Evolutionary conservation across 169 alveolate genomes (phyloP).

Genomic region (Plasmodium blacklocki): DNA sequence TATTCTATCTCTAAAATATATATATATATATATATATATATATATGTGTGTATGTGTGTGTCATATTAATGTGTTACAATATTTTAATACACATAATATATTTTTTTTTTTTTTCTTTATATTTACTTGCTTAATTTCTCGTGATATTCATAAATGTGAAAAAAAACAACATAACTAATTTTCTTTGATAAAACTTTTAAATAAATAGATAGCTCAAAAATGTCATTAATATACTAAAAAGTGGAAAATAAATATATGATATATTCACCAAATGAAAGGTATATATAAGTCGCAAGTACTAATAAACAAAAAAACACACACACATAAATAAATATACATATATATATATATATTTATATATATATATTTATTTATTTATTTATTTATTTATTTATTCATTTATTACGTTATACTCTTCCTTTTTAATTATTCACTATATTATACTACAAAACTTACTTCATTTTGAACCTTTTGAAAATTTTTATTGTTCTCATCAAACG

Average conservation of each 20-base stretch:
- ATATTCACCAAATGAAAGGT: neutral
- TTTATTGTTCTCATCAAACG: neutral
- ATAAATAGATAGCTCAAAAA: constrained; percentile 6
- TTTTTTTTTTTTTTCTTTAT: constrained; percentile 11
- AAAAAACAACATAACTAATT: constrained; percentile 33
- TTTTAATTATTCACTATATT: too few species aligned
- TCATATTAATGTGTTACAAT: too few species aligned
- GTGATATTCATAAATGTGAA: constrained; percentile 12
- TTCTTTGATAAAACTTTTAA: constrained; percentile 48
- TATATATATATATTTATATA: neutral
- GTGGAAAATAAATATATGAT: neutral
- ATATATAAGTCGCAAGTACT: too few species aligned
- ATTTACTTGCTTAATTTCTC: constrained; percentile 25
- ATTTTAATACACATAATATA: too few species aligned
- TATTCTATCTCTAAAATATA: constrained; percentile 28
- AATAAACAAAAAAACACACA: neutral
- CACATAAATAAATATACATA: neutral
- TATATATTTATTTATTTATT: neutral
- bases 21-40: neutral
- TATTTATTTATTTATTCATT: neutral
- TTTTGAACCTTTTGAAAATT: constrained; percentile 11
- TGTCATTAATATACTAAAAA: constrained; percentile 17
- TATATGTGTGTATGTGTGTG: too few species aligned
- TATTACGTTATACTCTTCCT: neutral
- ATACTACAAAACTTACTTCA: constrained; percentile 26